Percentiles rank a stretch among this genome's conserved stretches.
Evolutionary conservation across 768 basidiomycete genomes (phyloP).

Genomic region (Naematelia aurantialba): DNA sequence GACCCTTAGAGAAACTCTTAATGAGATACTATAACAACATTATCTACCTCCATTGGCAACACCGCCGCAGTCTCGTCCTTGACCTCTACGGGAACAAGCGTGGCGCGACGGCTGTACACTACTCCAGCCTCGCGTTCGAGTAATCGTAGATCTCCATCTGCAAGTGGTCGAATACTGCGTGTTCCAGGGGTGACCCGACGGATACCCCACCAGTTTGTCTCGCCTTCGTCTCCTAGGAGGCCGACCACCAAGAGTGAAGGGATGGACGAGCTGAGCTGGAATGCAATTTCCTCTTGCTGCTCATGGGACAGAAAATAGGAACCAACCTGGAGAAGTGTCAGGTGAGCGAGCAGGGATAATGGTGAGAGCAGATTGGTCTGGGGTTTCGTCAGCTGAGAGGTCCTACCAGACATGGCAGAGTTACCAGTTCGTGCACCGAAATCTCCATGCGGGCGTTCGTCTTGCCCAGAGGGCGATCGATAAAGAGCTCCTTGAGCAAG

Average conservation of each 20-base stretch:
- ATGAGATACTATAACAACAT: not conserved
- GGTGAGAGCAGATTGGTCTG: conserved; percentile 35
- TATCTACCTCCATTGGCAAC: not conserved
- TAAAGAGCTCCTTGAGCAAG: conserved; percentile 45
- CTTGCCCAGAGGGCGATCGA: conserved; percentile 43
- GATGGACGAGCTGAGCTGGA: conserved; percentile 18
- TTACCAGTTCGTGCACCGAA: conserved; percentile 34
- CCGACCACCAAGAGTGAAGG: conserved; percentile 37
- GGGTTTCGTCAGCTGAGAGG: too few relatives aligned
- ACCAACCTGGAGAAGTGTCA: conserved; percentile 44
- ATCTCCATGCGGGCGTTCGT: conserved; percentile 23
- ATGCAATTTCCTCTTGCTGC: conserved; percentile 24
- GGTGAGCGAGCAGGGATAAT: conserved; percentile 26
- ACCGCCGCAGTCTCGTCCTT: not conserved
- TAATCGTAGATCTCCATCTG: not conserved
- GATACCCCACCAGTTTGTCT: conserved; percentile 47
- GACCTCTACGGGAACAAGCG: not conserved
- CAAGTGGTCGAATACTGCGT: not conserved
- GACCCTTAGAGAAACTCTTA: not conserved
- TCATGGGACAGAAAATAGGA: conserved; percentile 34
- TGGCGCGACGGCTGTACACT: not conserved
- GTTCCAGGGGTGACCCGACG: conserved; percentile 15
- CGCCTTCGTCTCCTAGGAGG: conserved; percentile 37
- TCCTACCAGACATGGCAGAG: too few relatives aligned
- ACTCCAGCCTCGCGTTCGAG: not conserved